Base-by-base conservation (phyloP, 1,284 basidiomycete species). In the Tilletiaria anomala region DNA sequence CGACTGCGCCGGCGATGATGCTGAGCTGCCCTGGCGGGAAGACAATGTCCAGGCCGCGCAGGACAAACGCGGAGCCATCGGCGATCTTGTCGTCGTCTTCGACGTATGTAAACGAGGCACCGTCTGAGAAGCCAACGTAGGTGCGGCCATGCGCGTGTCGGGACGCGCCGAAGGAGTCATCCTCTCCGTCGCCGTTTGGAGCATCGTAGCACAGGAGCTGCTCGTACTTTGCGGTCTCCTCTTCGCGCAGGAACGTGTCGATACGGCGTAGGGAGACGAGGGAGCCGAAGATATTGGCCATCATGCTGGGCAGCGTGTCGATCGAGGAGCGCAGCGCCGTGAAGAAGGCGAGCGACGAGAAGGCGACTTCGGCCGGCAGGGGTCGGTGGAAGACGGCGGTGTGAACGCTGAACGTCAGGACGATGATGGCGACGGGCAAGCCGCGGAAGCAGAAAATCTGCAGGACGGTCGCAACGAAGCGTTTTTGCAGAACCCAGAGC, bases 331-430 rank as follows among this genome's bases (percentile, higher is more conserved):
- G n/a, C 26, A 29, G 26, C 20, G 56, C 52, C 40, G 61, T 60
- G 68, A 76, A 75, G 21, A 76, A 65, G 1, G 73, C 69, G n/a
- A 76, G 61, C 1, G 74, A 71, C 5, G 75, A 72, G 49, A 72
- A 72, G 8, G 71, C 71, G n/a, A 64, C 68, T 36, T 70, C 64
- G 15, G 70, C 73, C 1, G 71, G 71, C 6, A 75, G 60, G 20
- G 69, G 58, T 47, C 67, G 52, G 49, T 71, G 69, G 58, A 73
- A 68, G 6, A 75, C 56, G 2, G 70, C 47, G 11, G 73, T 74
- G 54, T 75, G 80, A 24, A 76, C 74, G 5, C 73, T 72, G 59
- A 77, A 83, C 0, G 80, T 80, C 15, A 73, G 71, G 26, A 77
- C 29, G 8, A 20, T 26, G 12, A 76, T 77, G 11, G 72, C 48